These are phyloP conservation scores for Mycena pura DNA, from an alignment of 768 basidiomycete species.

Conservation along the genomic window DNA sequence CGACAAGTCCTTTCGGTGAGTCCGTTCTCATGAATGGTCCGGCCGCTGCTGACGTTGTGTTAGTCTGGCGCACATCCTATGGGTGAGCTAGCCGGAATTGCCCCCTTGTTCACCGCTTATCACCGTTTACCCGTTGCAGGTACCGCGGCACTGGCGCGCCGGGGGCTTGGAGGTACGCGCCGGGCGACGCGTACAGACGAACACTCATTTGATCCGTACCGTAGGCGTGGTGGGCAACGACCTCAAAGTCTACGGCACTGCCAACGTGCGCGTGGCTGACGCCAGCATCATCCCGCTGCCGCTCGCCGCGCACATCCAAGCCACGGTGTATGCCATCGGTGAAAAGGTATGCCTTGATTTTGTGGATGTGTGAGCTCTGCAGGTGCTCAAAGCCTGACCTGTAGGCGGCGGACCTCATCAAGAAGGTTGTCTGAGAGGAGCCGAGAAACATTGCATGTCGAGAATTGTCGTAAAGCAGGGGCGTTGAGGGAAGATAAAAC, in stretches of 20 bases:
- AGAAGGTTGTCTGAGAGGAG: too few relatives aligned
- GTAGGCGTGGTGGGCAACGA: constrained; percentile 24
- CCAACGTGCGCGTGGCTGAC: constrained; percentile 26
- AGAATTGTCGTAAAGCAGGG: too few relatives aligned
- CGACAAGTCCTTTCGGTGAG: neutral
- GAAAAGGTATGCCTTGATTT: constrained; percentile 17
- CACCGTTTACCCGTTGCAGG: neutral
- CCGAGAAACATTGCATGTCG: too few relatives aligned
- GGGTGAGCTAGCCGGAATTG: neutral
- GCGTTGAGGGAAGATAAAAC: too few relatives aligned
- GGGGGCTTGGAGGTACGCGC: neutral
- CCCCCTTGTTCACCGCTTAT: neutral
- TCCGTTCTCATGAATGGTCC: neutral
- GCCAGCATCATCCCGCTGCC: constrained; percentile 27
- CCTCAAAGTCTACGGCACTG: constrained; percentile 25
- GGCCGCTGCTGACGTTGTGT: neutral
- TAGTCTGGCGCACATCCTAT: constrained; percentile 3
- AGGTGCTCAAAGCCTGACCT: neutral
- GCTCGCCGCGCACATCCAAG: constrained; percentile 23
- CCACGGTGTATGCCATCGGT: constrained; percentile 26
- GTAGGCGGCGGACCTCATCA: constrained; percentile 1
- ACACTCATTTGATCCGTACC: neutral
- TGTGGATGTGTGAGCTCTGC: constrained; percentile 13
- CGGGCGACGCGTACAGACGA: neutral
- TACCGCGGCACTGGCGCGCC: constrained; percentile 11